These are phyloP conservation scores for Pisolithus marmoratus DNA, from an alignment of 768 basidiomycete genomes.

Conservation along the genomic window DNA sequence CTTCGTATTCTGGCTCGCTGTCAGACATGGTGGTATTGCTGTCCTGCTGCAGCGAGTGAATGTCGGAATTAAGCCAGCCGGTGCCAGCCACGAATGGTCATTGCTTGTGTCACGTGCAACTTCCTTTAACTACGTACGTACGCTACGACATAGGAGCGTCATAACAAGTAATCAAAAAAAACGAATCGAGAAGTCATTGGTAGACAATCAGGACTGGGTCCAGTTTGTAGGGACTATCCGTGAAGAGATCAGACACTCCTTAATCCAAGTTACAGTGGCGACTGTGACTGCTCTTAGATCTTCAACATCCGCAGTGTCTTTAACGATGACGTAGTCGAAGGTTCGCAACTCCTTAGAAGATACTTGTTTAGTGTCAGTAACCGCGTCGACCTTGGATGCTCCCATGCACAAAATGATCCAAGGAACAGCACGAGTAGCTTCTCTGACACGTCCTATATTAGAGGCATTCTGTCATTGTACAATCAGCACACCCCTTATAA, in stretches of 20 bases:
- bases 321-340: slow-evolving; percentile 63
- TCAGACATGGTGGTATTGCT: slow-evolving; percentile 11
- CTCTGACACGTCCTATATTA: slow-evolving; percentile 29
- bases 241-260: slow-evolving; percentile 68
- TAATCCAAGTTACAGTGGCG: slow-evolving; percentile 67
- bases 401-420: slow-evolving; percentile 78
- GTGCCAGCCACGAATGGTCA: not conserved
- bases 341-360: slow-evolving; percentile 16
- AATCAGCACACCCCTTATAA: not conserved
- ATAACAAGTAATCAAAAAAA: slow-evolving; percentile 7
- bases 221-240: slow-evolving; percentile 34
- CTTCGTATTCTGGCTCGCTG: slow-evolving; percentile 55
- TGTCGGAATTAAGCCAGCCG: not conserved
- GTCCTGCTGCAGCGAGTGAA: not conserved
- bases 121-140: slow-evolving; percentile 1
- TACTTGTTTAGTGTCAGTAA: slow-evolving; percentile 37
- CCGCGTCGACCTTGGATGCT: slow-evolving; percentile 62
- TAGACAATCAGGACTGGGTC: not conserved
- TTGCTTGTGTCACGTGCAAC: not conserved
- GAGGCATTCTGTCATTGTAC: slow-evolving; percentile 14
- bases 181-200: not conserved
- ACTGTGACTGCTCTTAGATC: slow-evolving; percentile 26
- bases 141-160: slow-evolving; percentile 7
- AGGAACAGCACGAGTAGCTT: slow-evolving; percentile 43
- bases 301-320: slow-evolving; percentile 32